phyloP scores from a whole-genome alignment of 257 asterid genomes.

The Pogostemon cablin region DNA sequence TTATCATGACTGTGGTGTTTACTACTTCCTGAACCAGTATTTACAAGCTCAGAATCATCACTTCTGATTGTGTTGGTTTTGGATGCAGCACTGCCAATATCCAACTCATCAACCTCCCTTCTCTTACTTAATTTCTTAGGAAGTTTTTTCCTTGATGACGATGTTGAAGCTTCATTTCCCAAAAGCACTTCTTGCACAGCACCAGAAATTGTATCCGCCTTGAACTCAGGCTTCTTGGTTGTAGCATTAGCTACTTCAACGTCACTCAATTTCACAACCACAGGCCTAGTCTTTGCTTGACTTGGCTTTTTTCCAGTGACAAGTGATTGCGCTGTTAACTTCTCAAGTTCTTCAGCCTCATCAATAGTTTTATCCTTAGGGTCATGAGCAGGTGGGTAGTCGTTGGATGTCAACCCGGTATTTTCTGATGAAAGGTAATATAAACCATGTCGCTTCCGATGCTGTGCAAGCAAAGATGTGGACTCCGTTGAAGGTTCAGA shows the following conservation, averaged over 20 bases:
- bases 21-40: conserved; percentile 47
- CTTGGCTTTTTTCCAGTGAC: conserved; percentile 55
- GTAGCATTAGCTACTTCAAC: conserved; percentile 47
- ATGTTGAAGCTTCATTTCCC: conserved; percentile 70
- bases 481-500: conserved; percentile 57
- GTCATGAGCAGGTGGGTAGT: conserved; percentile 80
- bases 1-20: conserved; percentile 55
- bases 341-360: conserved; percentile 61
- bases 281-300: conserved; percentile 78
- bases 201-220: conserved; percentile 70
- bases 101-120: conserved; percentile 41
- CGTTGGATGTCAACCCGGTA: conserved; percentile 47
- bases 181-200: conserved; percentile 84
- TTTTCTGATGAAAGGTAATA: conserved; percentile 76
- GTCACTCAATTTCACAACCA: conserved; percentile 85
- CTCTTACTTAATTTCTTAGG: conserved; percentile 53
- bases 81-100: conserved; percentile 34
- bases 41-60: conserved; percentile 43
- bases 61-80: conserved; percentile 28
- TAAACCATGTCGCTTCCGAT: conserved; percentile 83
- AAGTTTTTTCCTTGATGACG: conserved; percentile 54
- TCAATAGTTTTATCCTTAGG: conserved; percentile 49
- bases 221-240: conserved; percentile 42
- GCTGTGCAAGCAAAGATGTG: conserved; percentile 78
- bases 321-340: conserved; percentile 77